phyloP scores from a whole-genome alignment of 192 early-diverging fungal species.

The Backusella macrospora region DNA sequence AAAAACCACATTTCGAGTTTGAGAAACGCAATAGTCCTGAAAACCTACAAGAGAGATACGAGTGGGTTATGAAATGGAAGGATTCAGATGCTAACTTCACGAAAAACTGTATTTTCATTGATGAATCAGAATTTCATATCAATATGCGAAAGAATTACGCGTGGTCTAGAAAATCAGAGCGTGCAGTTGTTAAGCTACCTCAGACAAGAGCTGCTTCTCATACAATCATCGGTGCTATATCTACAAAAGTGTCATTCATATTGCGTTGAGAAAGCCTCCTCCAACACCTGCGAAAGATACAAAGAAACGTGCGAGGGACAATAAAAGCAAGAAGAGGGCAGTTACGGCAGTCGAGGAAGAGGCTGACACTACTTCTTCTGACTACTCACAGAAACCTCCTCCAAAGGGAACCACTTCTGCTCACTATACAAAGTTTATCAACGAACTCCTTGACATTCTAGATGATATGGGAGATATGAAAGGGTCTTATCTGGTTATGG shows the following conservation, averaged over 20 bases:
- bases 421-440: not conserved
- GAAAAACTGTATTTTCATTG: constrained; percentile 18
- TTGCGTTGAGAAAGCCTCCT: constrained; percentile 13
- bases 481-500: not conserved
- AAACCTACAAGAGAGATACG: constrained; percentile 22
- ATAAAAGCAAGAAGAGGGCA: constrained; percentile 16
- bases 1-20: constrained; percentile 12
- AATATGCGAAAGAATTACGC: constrained; percentile 9
- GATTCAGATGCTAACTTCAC: constrained; percentile 11
- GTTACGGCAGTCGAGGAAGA: not conserved
- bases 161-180: constrained; percentile 12
- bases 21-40: constrained; percentile 19
- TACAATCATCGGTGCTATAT: constrained; percentile 16
- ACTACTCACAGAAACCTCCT: not conserved
- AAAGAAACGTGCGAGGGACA: constrained; percentile 11
- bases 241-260: constrained; percentile 13
- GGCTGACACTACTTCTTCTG: not conserved
- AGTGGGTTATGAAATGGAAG: constrained; percentile 22
- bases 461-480: not conserved
- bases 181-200: constrained; percentile 1
- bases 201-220: constrained; percentile 12
- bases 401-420: not conserved
- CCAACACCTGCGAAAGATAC: not conserved
- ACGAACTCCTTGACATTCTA: not conserved
- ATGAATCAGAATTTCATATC: constrained; percentile 18